A percentile compares a stretch with the other conserved stretches of the same genome.
Conservation (phyloP, 163 green algal species). For the Chlamydomonas reinhardtii region DNA sequence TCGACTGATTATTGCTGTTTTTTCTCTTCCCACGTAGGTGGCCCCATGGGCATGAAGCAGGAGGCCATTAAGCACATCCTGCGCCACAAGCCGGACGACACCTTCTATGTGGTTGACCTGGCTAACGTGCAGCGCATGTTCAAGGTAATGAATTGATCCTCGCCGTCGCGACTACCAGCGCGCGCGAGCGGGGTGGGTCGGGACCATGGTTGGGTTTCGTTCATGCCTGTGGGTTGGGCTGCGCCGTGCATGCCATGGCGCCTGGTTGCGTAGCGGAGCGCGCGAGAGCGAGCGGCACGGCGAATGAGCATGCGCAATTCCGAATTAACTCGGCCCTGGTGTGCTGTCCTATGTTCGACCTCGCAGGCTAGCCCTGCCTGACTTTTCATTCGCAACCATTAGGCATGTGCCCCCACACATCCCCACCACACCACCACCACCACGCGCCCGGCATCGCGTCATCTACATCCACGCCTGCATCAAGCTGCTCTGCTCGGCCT, state of each 20-base stretch:
- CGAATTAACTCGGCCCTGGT: constrained; percentile 32
- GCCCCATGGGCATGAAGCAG: constrained; percentile 60
- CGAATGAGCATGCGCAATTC: background rate
- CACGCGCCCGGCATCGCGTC: background rate
- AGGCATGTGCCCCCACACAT: constrained; percentile 36
- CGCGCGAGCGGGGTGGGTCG: constrained; percentile 1
- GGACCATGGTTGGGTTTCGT: background rate
- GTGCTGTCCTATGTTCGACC: constrained; percentile 33
- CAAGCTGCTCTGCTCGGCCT: constrained; percentile 56
- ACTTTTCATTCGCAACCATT: constrained; percentile 6
- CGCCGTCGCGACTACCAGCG: background rate
- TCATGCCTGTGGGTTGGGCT: background rate
- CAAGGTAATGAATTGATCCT: constrained; percentile 53
- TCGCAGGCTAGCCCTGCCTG: constrained; percentile 51
- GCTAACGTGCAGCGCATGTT: constrained; percentile 84
- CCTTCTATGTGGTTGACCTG: constrained; percentile 94
- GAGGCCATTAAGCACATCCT: constrained; percentile 68
- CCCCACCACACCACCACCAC: constrained; percentile 34
- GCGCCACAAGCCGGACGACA: constrained; percentile 79
- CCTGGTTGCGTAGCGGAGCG: background rate
- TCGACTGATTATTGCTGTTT: too few relatives aligned
- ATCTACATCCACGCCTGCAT: constrained; percentile 29
- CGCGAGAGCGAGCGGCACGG: too few relatives aligned
- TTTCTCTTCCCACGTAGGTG: too few relatives aligned
- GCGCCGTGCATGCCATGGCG: constrained; percentile 38